These are phyloP conservation scores for Mycena citricolor DNA, from an alignment of 1,284 basidiomycete species.

Conservation along the genomic window DNA sequence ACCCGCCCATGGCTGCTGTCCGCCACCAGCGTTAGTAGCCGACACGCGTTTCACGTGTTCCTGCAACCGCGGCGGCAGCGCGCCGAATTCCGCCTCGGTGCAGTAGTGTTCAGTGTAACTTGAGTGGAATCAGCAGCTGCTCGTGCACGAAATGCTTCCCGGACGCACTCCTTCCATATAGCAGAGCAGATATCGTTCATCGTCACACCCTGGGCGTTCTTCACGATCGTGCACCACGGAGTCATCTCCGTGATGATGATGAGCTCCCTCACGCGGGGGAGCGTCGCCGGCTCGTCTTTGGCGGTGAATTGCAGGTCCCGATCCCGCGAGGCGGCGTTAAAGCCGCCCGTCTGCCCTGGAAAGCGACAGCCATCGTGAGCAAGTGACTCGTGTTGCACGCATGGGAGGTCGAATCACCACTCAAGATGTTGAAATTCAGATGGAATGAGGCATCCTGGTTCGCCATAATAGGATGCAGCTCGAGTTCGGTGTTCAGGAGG, in stretches of 20 bases:
- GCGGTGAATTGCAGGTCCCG: slow-evolving; percentile 61
- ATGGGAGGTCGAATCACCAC: slow-evolving; percentile 42
- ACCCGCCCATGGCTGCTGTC: slow-evolving; percentile 33
- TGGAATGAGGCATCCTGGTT: slow-evolving; percentile 51
- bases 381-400: not conserved
- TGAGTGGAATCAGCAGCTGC: slow-evolving; percentile 4
- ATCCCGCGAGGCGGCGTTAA: slow-evolving; percentile 56
- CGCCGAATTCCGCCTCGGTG: slow-evolving; percentile 62
- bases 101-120: slow-evolving; percentile 70
- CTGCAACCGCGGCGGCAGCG: slow-evolving; percentile 60
- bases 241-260: slow-evolving; percentile 70
- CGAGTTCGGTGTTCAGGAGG: slow-evolving; percentile 62
- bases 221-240: slow-evolving; percentile 79
- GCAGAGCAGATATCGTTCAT: slow-evolving; percentile 65
- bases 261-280: slow-evolving; percentile 72
- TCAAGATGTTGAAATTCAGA: slow-evolving; percentile 69
- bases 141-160: slow-evolving; percentile 1
- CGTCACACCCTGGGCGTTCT: slow-evolving; percentile 71
- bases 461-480: slow-evolving; percentile 69
- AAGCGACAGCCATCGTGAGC: not conserved
- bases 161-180: slow-evolving; percentile 69
- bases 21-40: too few species aligned
- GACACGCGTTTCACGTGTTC: slow-evolving; percentile 69
- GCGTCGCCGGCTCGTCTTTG: slow-evolving; percentile 76
- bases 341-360: slow-evolving; percentile 58